Evolutionary conservation across 202 grass and related monocot species (phyloP).

Genomic region (Carex sylvatica): DNA sequence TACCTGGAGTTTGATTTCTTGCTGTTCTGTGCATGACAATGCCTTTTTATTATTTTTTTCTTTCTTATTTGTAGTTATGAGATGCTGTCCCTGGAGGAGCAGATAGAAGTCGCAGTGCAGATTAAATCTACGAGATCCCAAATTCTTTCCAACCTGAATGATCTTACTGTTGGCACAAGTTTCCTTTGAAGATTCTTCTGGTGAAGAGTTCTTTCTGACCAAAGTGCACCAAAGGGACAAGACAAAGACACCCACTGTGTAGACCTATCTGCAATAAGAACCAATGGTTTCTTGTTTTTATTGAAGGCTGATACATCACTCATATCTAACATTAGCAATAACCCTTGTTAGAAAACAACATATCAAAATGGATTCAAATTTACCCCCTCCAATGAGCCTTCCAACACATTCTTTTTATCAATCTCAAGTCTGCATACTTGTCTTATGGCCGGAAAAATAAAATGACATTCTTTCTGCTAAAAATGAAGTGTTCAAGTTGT

Average conservation of each 20-base stretch:
- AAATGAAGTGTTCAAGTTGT: not conserved
- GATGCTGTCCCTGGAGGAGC: conserved; percentile 79
- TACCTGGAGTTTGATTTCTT: not conserved
- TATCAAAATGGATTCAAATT: not conserved
- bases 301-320: not conserved
- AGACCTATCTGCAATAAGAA: not conserved
- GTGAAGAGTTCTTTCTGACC: not conserved
- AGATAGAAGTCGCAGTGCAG: conserved; percentile 76
- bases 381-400: not conserved
- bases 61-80: conserved; percentile 59
- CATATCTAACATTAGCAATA: conserved; percentile 7
- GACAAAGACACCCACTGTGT: not conserved
- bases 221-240: conserved; percentile 12
- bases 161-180: conserved; percentile 76
- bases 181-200: conserved; percentile 49
- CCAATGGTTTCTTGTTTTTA: not conserved
- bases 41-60: not conserved
- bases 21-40: not conserved
- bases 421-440: not conserved
- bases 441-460: not conserved
- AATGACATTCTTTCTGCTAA: not conserved
- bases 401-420: not conserved
- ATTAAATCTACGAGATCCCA: conserved; percentile 75
- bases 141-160: conserved; percentile 78
- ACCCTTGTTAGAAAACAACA: conserved; percentile 11